Evolutionary conservation across 805 yeast species (phyloP), one percentile per base, ranked within the genome.

Genomic region (Saccharomycopsis sp.): DNA sequence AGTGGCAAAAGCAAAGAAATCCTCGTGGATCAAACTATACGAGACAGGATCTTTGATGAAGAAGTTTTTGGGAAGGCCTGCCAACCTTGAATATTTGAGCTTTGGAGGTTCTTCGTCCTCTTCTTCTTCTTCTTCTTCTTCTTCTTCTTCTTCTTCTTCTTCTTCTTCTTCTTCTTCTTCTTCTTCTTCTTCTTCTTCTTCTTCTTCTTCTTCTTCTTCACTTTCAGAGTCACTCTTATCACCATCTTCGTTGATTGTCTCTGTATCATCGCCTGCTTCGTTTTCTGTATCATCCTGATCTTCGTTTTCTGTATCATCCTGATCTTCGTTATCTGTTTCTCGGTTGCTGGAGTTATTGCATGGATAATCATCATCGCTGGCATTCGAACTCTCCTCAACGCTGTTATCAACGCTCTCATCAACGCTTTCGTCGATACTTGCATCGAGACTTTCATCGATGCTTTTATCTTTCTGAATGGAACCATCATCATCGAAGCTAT

Each of bases 31-130:
- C 16, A 75, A 71, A 60, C 87, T 81, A 0, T 90, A 73, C 1
- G 97, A 89, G 0, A 94, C 79, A 0, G 95, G 86, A 66, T 94
- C 97, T 52, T 81, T 79, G 46, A 71, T 73, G 70, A 89, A 89
- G 65, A 91, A 84, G 15, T 83, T 78, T 1, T 82, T 69, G 0
- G 97, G 96, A 0, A 91, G 75, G 48, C 79, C 76, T 3, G 78
- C 74, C 16, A 91, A 71, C 53, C 98, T 76, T 5, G 89, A 74
- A 66, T 92, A 94, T 62, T 86, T 87, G 50, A 94, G 70, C 41
- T 77, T 70, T 0, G 97, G 97, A 0, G 91, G 91, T 23, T 78
- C 84, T 1, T 76, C 79, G 1, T 77, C 82, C 1, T 66, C 70
- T 8, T 62, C 68, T 1, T 66, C 70, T 12, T 64, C 73, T 2